Percentiles rank a stretch among this genome's conserved stretches.
Conservation (phyloP, 2,329 filamentous ascomycete genomes). For the Sarocladium brachiariae region DNA sequence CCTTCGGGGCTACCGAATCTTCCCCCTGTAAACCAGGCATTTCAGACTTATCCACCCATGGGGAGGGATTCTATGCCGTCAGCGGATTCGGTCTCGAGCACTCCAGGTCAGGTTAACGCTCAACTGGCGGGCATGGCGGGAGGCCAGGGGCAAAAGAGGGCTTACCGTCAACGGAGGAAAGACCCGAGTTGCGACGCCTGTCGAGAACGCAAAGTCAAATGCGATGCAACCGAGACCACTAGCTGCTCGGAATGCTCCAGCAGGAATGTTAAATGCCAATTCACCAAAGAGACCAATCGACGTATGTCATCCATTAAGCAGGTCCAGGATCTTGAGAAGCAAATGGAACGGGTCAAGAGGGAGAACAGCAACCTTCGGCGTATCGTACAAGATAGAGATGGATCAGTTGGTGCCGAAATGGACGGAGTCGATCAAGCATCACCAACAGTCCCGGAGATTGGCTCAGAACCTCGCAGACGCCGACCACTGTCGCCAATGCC, state of each 20-base stretch:
- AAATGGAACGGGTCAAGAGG: constrained; percentile 71
- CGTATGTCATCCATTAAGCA: constrained; percentile 99
- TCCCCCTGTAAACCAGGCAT: constrained; percentile 38
- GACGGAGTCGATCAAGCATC: constrained; percentile 42
- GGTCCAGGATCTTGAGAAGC: constrained; percentile 92
- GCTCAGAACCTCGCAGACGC: constrained; percentile 57
- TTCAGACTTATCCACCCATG: constrained; percentile 48
- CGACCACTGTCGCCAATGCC: constrained; percentile 54
- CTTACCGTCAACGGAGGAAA: constrained; percentile 90
- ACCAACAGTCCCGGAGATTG: constrained; percentile 57
- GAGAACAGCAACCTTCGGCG: constrained; percentile 71
- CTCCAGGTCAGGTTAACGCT: constrained; percentile 35
- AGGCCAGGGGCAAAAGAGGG: constrained; percentile 72
- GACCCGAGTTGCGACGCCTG: constrained; percentile 98
- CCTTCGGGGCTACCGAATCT: constrained; percentile 47
- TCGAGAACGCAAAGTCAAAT: constrained; percentile 78
- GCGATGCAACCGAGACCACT: constrained; percentile 91
- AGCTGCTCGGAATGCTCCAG: constrained; percentile 98
- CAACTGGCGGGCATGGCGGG: constrained; percentile 35
- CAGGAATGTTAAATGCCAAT: constrained; percentile 94
- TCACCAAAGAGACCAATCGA: constrained; percentile 97
- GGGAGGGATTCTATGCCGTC: constrained; percentile 56
- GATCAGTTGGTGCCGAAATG: constrained; percentile 42
- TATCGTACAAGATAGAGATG: constrained; percentile 47
- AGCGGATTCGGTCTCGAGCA: constrained; percentile 49